phyloP scores from a whole-genome alignment of 1,284 basidiomycete species.

The Chalciporus piperatoides region DNA sequence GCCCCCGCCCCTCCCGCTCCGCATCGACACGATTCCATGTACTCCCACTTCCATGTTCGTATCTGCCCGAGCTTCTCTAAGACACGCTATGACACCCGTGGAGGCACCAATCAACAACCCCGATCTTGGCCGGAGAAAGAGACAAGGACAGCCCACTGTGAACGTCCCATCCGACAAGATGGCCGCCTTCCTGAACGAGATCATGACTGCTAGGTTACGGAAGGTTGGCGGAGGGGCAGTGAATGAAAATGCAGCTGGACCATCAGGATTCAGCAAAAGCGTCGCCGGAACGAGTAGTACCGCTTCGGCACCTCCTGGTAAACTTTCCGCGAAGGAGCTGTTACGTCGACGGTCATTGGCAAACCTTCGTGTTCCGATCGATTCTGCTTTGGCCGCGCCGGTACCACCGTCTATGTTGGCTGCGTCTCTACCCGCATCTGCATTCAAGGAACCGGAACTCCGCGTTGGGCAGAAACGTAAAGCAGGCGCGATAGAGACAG shows the following conservation, averaged over 20 bases:
- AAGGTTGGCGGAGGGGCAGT: slow-evolving; percentile 39
- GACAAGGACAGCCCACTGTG: slow-evolving; percentile 58
- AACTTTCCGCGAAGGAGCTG: slow-evolving; percentile 20
- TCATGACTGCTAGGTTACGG: slow-evolving; percentile 66
- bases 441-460: slow-evolving; percentile 8
- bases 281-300: slow-evolving; percentile 15
- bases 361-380: slow-evolving; percentile 26
- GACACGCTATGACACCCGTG: slow-evolving; percentile 51
- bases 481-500: slow-evolving; percentile 16
- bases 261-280: slow-evolving; percentile 32
- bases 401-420: slow-evolving; percentile 10
- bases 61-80: slow-evolving; percentile 59
- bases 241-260: slow-evolving; percentile 22
- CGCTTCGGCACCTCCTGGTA: slow-evolving; percentile 4
- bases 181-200: slow-evolving; percentile 72
- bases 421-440: background rate
- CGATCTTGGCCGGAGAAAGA: slow-evolving; percentile 28
- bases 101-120: slow-evolving; percentile 63
- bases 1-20: slow-evolving; percentile 39
- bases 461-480: slow-evolving; percentile 28
- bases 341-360: slow-evolving; percentile 28
- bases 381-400: slow-evolving; percentile 23
- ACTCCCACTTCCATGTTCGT: slow-evolving; percentile 45
- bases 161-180: slow-evolving; percentile 73
- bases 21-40: slow-evolving; percentile 28